phyloP scores from a whole-genome alignment of 805 yeast species.

The Kodamaea hsintzibuensis region DNA sequence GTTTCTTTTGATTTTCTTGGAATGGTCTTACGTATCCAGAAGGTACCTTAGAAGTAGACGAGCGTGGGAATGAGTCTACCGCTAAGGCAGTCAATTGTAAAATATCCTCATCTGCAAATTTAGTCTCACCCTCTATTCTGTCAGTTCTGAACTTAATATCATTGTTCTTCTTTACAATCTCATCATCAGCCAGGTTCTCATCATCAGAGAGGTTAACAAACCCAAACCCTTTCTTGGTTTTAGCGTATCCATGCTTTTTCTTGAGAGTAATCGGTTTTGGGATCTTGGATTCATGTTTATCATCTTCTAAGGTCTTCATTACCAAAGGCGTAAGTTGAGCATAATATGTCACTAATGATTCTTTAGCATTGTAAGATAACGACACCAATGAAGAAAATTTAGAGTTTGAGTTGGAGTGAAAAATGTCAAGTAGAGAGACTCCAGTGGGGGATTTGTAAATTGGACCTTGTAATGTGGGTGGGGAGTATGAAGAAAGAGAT shows the following conservation, averaged over 20 bases:
- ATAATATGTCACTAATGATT: slow-evolving; percentile 14
- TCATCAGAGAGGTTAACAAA: slow-evolving; percentile 19
- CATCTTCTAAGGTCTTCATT: slow-evolving; percentile 17
- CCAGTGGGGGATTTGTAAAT: not conserved
- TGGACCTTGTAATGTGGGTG: slow-evolving; percentile 30
- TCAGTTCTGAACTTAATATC: not conserved
- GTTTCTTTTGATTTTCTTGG: not conserved
- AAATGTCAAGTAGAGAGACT: slow-evolving; percentile 8
- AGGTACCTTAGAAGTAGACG: slow-evolving; percentile 2
- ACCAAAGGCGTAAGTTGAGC: slow-evolving; percentile 31
- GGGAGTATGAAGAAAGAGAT: not conserved
- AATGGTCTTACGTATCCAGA: not conserved
- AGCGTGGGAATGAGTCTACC: slow-evolving; percentile 15
- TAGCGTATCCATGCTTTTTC: slow-evolving; percentile 10
- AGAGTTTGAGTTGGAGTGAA: slow-evolving; percentile 11
- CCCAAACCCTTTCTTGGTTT: slow-evolving; percentile 32
- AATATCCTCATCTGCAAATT: slow-evolving; percentile 17
- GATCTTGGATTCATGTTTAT: not conserved
- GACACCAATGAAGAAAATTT: slow-evolving; percentile 18
- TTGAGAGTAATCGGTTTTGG: not conserved
- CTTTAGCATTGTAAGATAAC: slow-evolving; percentile 8
- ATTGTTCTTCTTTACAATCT: slow-evolving; percentile 8
- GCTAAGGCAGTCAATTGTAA: slow-evolving; percentile 14
- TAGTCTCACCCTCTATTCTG: not conserved
- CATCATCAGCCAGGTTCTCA: slow-evolving; percentile 5